phyloP scores from a whole-genome alignment of 306 rosid genomes.

The Pachyrhizus erosus region DNA sequence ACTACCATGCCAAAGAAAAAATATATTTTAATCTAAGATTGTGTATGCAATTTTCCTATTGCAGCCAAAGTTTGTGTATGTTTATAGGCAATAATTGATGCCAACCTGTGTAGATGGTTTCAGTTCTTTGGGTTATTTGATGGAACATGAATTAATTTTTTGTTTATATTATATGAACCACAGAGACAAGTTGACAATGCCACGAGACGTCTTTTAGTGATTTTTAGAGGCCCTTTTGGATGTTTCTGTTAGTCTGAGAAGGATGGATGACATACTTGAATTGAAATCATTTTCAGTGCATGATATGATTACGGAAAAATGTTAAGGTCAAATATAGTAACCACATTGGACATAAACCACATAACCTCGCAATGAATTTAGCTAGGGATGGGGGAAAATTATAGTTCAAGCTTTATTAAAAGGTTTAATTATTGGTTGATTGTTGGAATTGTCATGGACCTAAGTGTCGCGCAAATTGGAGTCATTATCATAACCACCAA shows the following conservation, averaged over 20 bases:
- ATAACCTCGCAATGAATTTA: slow-evolving; percentile 29
- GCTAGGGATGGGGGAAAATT: slow-evolving; percentile 22
- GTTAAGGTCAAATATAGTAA: slow-evolving; percentile 42
- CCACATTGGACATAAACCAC: neutral
- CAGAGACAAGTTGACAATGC: slow-evolving; percentile 15
- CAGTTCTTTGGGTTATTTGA: slow-evolving; percentile 41
- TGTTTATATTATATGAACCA: slow-evolving; percentile 34
- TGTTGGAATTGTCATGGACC: slow-evolving; percentile 42
- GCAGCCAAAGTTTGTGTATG: slow-evolving; percentile 37
- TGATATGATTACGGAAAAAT: slow-evolving; percentile 34
- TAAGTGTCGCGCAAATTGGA: slow-evolving; percentile 30
- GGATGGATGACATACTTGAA: slow-evolving; percentile 50
- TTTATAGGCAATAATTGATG: slow-evolving; percentile 51
- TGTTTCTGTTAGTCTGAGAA: slow-evolving; percentile 19
- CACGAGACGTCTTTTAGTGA: neutral
- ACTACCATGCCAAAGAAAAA: slow-evolving; percentile 19
- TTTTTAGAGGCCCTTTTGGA: slow-evolving; percentile 29
- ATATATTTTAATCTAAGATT: neutral
- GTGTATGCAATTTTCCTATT: slow-evolving; percentile 32
- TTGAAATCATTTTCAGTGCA: slow-evolving; percentile 39
- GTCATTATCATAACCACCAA: slow-evolving; percentile 49
- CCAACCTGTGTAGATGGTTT: slow-evolving; percentile 46
- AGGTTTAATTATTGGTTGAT: slow-evolving; percentile 39
- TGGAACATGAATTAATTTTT: slow-evolving; percentile 34
- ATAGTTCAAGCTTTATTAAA: slow-evolving; percentile 11